Percentiles rank a stretch among this genome's conserved stretches.
These are phyloP conservation scores for Erysimum cheiri DNA, from an alignment of 441 rosid species.

Conservation along the genomic window DNA sequence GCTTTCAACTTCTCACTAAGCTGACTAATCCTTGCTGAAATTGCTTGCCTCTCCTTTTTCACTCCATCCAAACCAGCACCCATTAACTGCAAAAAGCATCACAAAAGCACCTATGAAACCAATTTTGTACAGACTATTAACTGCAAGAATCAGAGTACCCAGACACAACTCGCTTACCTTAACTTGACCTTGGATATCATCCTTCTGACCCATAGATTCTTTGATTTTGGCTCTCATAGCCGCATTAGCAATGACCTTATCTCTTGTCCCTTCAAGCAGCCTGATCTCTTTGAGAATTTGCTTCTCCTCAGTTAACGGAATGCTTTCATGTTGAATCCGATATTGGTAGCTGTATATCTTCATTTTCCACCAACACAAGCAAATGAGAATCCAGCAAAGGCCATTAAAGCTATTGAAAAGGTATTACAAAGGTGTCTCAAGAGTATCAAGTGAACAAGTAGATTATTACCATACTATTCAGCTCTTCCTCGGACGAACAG, in stretches of 20 bases:
- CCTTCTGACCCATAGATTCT: constrained; percentile 89
- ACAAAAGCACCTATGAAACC: constrained; percentile 14
- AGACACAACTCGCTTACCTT: constrained; percentile 61
- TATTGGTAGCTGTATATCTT: constrained; percentile 85
- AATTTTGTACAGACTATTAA: constrained; percentile 11
- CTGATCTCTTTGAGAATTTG: constrained; percentile 88
- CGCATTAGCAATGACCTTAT: constrained; percentile 82
- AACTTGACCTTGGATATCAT: constrained; percentile 90
- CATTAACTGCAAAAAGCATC: constrained; percentile 40
- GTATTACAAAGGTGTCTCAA: constrained; percentile 3
- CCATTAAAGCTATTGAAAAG: neutral
- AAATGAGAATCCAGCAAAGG: constrained; percentile 18
- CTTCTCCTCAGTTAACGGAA: constrained; percentile 89
- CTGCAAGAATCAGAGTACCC: constrained; percentile 9
- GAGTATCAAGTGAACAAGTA: neutral
- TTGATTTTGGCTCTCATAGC: constrained; percentile 83
- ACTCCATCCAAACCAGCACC: constrained; percentile 51
- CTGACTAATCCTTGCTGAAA: constrained; percentile 46
- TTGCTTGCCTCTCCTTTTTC: constrained; percentile 49
- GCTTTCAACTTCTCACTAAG: constrained; percentile 46
- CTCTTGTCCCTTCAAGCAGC: constrained; percentile 94
- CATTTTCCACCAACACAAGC: constrained; percentile 37
- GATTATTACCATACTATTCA: constrained; percentile 71
- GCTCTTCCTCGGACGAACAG: constrained; percentile 95
- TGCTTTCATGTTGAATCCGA: constrained; percentile 93